Percentiles rank a stretch among this genome's conserved stretches.
Evolutionary conservation across 345 rosid species (phyloP).

Genomic region (Boechera retrofracta): DNA sequence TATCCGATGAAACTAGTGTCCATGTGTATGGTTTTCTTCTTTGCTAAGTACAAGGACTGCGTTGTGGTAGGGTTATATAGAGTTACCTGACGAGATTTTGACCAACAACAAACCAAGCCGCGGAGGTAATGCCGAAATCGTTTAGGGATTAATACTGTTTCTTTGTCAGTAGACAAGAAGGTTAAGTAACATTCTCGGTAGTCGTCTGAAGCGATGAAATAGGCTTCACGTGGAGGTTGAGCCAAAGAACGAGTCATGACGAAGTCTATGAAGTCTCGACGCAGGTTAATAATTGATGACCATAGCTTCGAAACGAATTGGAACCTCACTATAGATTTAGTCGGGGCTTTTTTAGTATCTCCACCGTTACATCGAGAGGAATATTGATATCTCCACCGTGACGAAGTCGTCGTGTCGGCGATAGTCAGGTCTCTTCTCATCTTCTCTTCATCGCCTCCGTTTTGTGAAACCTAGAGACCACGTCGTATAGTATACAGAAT

Average conservation of each 20-base stretch:
- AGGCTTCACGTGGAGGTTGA: not conserved
- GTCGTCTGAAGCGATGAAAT: not conserved
- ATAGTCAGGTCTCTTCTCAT: not conserved
- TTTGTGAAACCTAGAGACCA: constrained; percentile 6
- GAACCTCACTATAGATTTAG: constrained; percentile 1
- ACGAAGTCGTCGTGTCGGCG: not conserved
- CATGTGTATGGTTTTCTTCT: not conserved
- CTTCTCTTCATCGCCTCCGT: constrained; percentile 17
- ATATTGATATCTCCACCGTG: not conserved
- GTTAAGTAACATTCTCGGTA: not conserved
- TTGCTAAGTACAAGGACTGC: constrained; percentile 2
- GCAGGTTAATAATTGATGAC: not conserved
- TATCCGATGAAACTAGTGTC: constrained; percentile 9
- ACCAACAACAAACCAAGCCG: constrained; percentile 11
- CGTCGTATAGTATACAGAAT: not conserved
- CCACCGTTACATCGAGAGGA: constrained; percentile 4
- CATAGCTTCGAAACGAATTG: constrained; percentile 11
- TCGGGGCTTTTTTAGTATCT: constrained; percentile 5
- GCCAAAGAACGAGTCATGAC: constrained; percentile 3
- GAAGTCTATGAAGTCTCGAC: constrained; percentile 10
- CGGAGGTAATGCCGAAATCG: not conserved
- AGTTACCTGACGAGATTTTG: not conserved
- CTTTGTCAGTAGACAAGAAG: not conserved
- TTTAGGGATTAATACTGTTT: not conserved
- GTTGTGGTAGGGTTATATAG: constrained; percentile 25